Conservation (phyloP, 106 monocot genomes). For the Dioscorea dumetorum region DNA sequence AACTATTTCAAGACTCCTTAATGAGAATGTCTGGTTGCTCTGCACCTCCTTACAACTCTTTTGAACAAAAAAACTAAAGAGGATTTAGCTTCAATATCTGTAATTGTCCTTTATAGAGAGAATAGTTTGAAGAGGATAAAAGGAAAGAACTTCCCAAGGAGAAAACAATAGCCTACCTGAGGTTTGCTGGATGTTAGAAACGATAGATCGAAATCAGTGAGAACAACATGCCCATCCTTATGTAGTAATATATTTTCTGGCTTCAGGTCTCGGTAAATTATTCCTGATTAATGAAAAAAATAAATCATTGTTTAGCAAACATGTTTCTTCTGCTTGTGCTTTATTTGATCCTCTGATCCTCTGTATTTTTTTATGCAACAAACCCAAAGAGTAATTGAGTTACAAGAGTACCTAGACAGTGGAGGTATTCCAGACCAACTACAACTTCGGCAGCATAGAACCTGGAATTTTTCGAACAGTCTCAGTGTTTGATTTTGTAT, state of each 20-base stretch:
- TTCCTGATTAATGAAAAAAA: conserved; percentile 49
- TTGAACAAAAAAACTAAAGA: too few relatives aligned
- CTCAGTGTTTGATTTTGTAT: too few relatives aligned
- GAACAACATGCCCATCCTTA: conserved; percentile 82
- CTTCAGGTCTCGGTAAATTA: conserved; percentile 95
- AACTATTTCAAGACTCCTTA: background rate
- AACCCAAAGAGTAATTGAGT: background rate
- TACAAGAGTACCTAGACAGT: conserved; percentile 72
- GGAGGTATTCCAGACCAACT: conserved; percentile 88
- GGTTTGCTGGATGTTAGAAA: conserved; percentile 83
- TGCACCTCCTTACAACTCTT: too few relatives aligned
- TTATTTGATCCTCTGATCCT: too few relatives aligned
- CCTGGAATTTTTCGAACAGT: conserved; percentile 35
- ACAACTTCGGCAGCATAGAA: conserved; percentile 97
- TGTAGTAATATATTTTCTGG: conserved; percentile 97
- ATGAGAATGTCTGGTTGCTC: too few relatives aligned
- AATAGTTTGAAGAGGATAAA: background rate
- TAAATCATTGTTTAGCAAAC: background rate
- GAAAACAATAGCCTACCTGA: conserved; percentile 36
- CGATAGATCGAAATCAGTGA: conserved; percentile 94
- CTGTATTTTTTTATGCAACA: too few relatives aligned
- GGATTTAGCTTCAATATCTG: too few relatives aligned
- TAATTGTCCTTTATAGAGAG: too few relatives aligned
- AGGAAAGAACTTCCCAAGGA: background rate
- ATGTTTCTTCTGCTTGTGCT: background rate